These are phyloP conservation scores for Schizothecium vesticola DNA, from an alignment of 495 filamentous ascomycete species.

Conservation along the genomic window DNA sequence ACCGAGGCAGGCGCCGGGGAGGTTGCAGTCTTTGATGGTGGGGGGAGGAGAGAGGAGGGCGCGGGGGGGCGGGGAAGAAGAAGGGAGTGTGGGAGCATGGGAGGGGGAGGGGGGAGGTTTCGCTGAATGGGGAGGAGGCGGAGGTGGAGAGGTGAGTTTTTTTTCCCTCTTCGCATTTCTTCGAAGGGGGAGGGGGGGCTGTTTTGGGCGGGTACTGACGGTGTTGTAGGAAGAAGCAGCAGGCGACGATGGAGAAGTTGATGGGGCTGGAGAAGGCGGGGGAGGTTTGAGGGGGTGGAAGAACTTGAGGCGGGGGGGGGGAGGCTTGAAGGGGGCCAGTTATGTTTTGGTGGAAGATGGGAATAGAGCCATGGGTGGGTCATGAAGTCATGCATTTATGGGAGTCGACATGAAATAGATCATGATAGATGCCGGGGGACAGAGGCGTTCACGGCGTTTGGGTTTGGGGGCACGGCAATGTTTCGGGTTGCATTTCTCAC, in stretches of 20 bases:
- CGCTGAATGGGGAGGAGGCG: conserved; percentile 29
- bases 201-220: neutral
- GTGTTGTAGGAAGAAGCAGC: conserved; percentile 20
- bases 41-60: conserved; percentile 46
- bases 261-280: conserved; percentile 23
- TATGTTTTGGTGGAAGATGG: neutral
- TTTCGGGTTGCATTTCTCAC: neutral
- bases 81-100: conserved; percentile 15
- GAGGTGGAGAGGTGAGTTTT: conserved; percentile 37
- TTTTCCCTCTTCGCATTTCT: no score
- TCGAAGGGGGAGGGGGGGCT: no score
- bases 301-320: no score
- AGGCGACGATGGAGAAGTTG: conserved; percentile 25
- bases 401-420: neutral
- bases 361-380: neutral
- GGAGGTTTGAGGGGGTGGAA: neutral
- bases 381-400: neutral
- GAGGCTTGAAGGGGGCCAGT: no score
- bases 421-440: neutral
- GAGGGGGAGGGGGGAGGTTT: conserved; percentile 21
- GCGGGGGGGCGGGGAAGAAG: neutral
- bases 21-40: conserved; percentile 36
- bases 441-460: neutral
- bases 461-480: neutral
- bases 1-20: neutral